These are phyloP conservation scores for Boechera stricta DNA, from an alignment of 345 rosid genomes.

Conservation along the genomic window DNA sequence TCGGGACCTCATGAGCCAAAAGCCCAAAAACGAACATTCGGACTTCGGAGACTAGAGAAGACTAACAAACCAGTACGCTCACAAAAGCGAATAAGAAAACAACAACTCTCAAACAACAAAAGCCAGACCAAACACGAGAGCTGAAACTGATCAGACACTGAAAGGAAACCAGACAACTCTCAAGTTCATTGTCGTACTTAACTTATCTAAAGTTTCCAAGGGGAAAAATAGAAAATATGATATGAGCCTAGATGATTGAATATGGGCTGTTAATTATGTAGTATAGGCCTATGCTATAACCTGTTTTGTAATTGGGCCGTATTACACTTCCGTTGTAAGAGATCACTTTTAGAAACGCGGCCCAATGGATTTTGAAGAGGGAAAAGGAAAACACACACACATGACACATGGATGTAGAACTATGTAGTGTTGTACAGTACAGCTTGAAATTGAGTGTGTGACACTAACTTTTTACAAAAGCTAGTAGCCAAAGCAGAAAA, in stretches of 20 bases:
- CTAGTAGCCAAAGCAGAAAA: constrained; percentile 38
- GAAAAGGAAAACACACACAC: not conserved
- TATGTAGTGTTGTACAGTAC: constrained; percentile 4
- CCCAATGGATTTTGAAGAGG: constrained; percentile 8
- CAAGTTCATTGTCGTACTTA: not conserved
- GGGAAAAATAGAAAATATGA: not conserved
- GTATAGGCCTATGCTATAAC: not conserved
- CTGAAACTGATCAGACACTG: too few species aligned
- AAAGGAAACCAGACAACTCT: too few species aligned
- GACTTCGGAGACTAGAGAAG: too few species aligned
- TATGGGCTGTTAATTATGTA: not conserved
- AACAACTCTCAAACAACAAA: too few species aligned
- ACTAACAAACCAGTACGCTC: too few species aligned
- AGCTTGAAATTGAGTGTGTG: constrained; percentile 34
- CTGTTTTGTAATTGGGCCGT: not conserved
- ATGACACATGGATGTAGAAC: not conserved
- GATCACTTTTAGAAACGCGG: not conserved
- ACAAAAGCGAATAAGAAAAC: too few species aligned
- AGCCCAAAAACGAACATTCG: too few species aligned
- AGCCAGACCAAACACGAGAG: too few species aligned
- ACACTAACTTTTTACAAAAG: constrained; percentile 37
- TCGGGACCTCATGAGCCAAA: too few species aligned
- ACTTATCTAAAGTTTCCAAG: not conserved
- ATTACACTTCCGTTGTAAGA: not conserved
- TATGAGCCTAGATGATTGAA: not conserved